Evolutionary conservation across 1,284 basidiomycete species (phyloP), one percentile per base, ranked within the genome.

Genomic region (Grifola frondosa): DNA sequence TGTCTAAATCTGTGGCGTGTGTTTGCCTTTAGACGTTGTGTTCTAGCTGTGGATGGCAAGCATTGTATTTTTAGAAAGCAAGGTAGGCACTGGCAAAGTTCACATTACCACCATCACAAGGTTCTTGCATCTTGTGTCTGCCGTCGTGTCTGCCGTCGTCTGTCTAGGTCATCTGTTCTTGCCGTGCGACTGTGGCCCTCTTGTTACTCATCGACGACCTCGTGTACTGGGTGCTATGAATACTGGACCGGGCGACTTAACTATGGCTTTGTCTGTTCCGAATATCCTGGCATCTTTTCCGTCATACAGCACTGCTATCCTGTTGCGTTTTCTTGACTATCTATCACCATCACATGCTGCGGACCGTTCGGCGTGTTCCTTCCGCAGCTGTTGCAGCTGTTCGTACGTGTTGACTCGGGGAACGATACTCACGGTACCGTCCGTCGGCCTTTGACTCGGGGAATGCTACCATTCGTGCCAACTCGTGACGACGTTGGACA

Each of bases 371-470:
- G 20, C 24, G 28, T n/a, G 31, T 19, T 19, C 13, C 13, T 23
- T n/a, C 33, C 23, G 26, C 21, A 25, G 28, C 16, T 21, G 2
- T 8, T 11, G 17, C 32, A 16, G 15, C 24, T 20, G 23, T 15
- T 12, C 13, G n/a, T 20, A 20, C 36, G 20, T 29, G 13, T 15
- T 37, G 31, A 44, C 50, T 52, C 53, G 50, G 50, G 4, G 49
- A 48, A 51, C 19, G 37, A 19, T 43, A 48, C 49, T 30, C 49
- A 51, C 46, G 40, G n/a, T n/a, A n/a, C n/a, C n/a, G n/a, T n/a
- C n/a, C n/a, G n/a, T n/a, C 23, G 13, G n/a, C 21, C 19, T 0
- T 23, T 51, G 52, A 48, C 55, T 57, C 55, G 55, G 55, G 55
- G 48, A 47, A 38, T 29, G 29, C 25, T 40, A 38, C 19, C 33